phyloP scores from a whole-genome alignment of 768 basidiomycete species.

The Leccinum ochraceum region DNA sequence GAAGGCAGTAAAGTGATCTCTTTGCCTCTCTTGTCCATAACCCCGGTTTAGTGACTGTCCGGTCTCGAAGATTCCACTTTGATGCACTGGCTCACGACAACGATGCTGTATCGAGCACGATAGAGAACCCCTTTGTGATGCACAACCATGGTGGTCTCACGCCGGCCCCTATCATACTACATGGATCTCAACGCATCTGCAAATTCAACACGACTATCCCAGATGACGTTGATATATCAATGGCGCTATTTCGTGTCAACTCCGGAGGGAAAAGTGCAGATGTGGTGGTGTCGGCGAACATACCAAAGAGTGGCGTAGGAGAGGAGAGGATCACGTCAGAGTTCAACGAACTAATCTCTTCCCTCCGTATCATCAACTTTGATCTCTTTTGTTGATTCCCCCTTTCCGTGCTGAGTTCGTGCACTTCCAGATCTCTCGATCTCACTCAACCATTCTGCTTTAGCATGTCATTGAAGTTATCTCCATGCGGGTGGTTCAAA shows the following conservation, averaged over 20 bases:
- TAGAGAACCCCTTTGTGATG: conserved; percentile 44
- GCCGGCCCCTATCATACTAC: conserved; percentile 60
- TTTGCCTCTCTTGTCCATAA: conserved; percentile 7
- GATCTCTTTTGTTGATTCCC: conserved; percentile 60
- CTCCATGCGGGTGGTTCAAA: background rate
- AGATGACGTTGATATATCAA: conserved; percentile 73
- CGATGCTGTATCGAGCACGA: conserved; percentile 51
- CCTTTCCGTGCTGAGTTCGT: background rate
- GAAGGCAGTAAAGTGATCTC: conserved; percentile 69
- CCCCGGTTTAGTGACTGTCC: conserved; percentile 7
- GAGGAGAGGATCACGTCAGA: conserved; percentile 39
- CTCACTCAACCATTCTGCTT: background rate
- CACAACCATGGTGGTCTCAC: conserved; percentile 49
- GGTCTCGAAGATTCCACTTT: conserved; percentile 77
- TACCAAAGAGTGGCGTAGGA: conserved; percentile 57
- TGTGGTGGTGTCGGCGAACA: conserved; percentile 82
- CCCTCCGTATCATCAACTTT: conserved; percentile 68
- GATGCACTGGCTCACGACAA: conserved; percentile 91
- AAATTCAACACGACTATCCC: conserved; percentile 69
- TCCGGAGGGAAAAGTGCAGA: conserved; percentile 61
- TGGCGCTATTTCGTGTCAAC: conserved; percentile 81
- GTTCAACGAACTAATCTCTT: conserved; percentile 55
- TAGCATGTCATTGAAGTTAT: background rate
- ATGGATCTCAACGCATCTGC: conserved; percentile 66
- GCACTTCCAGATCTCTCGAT: conserved; percentile 4